Evolutionary conservation across 2,329 filamentous ascomycete genomes (phyloP).

Genomic region (Botrytis galanthina): DNA sequence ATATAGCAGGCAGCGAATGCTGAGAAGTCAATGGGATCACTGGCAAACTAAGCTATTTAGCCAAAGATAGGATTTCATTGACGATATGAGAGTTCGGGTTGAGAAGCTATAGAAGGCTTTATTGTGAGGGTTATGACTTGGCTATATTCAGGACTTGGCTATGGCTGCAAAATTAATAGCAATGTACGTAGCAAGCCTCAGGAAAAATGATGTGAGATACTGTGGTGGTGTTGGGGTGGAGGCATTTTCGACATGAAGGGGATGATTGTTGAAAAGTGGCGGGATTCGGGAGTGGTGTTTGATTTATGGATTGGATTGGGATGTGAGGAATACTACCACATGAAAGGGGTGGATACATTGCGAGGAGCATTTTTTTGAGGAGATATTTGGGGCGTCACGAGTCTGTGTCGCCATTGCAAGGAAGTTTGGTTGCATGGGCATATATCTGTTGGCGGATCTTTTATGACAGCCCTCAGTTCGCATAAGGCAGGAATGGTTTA

Average conservation of each 20-base stretch:
- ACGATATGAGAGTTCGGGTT: too few relatives aligned
- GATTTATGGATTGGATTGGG: not conserved
- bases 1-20: not conserved
- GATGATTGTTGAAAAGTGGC: not conserved
- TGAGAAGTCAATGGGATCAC: not conserved
- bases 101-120: not conserved
- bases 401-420: not conserved
- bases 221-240: accelerated
- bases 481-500: not conserved
- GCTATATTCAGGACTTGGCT: accelerated
- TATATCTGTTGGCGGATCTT: not conserved
- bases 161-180: too few relatives aligned
- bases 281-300: not conserved
- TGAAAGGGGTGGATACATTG: not conserved
- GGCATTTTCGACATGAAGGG: not conserved
- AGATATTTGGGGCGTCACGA: not conserved
- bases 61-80: not conserved
- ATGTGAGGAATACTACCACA: accelerated
- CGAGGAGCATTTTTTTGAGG: not conserved
- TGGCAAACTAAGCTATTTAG: not conserved
- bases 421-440: not conserved
- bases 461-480: not conserved
- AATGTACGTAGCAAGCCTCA: too few relatives aligned
- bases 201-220: not conserved
- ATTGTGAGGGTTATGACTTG: accelerated